phyloP scores from a whole-genome alignment of 352 stramenopile genomes.

The Phytophthora agathidicida region DNA sequence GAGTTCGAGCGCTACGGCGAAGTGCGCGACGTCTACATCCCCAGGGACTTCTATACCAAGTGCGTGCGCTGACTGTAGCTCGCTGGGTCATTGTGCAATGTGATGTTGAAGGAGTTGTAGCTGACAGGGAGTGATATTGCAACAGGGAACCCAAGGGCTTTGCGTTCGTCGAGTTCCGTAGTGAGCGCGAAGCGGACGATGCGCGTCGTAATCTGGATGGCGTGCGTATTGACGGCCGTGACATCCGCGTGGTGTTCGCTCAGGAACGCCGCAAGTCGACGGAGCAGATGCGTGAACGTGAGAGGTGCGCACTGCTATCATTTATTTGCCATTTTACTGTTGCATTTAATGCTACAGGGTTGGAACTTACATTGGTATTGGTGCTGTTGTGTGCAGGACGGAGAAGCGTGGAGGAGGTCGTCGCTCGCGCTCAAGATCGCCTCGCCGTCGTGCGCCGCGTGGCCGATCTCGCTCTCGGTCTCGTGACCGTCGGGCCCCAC shows the following conservation, averaged over 20 bases:
- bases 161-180: conserved; percentile 96
- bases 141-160: conserved; percentile 93
- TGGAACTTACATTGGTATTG: background rate
- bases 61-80: conserved; percentile 30
- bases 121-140: conserved; percentile 8
- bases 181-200: conserved; percentile 90
- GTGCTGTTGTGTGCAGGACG: conserved; percentile 30
- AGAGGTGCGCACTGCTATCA: conserved; percentile 41
- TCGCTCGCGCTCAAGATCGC: conserved; percentile 44
- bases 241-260: conserved; percentile 96
- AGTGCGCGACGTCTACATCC: conserved; percentile 96
- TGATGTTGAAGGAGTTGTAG: background rate
- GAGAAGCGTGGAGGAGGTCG: conserved; percentile 37
- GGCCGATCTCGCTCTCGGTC: conserved; percentile 62
- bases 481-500: conserved; percentile 41
- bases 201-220: conserved; percentile 92
- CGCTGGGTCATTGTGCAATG: background rate
- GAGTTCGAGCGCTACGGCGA: conserved; percentile 95
- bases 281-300: conserved; percentile 93
- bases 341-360: too few species aligned
- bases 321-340: background rate
- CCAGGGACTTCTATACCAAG: conserved; percentile 94
- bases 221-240: conserved; percentile 90
- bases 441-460: conserved; percentile 31
- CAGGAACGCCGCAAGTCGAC: conserved; percentile 96